Percentiles rank a stretch among this genome's conserved stretches.
Conservation (phyloP, 1,284 basidiomycete genomes). For the Crucibulum cyathiforme region DNA sequence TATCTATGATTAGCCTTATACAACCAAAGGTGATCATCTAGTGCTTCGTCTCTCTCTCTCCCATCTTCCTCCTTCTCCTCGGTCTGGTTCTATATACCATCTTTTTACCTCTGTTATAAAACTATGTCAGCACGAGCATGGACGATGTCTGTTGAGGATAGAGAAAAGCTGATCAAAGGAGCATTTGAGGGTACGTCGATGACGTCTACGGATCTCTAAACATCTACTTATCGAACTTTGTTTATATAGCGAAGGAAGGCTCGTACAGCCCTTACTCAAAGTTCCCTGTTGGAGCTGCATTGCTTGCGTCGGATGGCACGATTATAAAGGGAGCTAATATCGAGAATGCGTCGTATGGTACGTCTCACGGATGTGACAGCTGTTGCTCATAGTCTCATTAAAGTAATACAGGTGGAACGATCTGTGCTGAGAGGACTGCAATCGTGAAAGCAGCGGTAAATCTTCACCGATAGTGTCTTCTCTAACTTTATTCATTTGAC, state of each 20-base stretch:
- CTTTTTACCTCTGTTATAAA: too few species aligned
- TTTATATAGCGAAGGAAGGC: conserved; percentile 41
- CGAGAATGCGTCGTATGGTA: conserved; percentile 92
- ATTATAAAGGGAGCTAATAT: conserved; percentile 87
- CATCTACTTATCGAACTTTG: neutral
- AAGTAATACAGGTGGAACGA: conserved; percentile 62
- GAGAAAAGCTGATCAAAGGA: conserved; percentile 44
- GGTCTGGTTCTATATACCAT: too few species aligned
- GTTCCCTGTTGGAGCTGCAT: conserved; percentile 88
- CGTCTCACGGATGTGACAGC: conserved; percentile 6
- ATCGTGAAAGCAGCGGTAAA: conserved; percentile 85
- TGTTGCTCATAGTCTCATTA: conserved; percentile 6
- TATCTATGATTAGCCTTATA: too few species aligned
- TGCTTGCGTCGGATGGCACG: conserved; percentile 71
- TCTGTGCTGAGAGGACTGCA: conserved; percentile 91
- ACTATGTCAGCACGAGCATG: conserved; percentile 13
- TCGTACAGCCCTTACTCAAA: conserved; percentile 83
- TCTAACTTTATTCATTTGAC: neutral
- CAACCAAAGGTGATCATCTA: too few species aligned
- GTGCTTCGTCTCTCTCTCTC: too few species aligned
- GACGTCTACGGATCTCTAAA: neutral
- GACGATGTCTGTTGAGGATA: conserved; percentile 39
- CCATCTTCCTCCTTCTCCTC: too few species aligned
- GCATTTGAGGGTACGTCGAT: conserved; percentile 46
- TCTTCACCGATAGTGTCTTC: conserved; percentile 11